Base-by-base conservation (phyloP, 331 rosid genomes). In the Rhamnella rubrinervis region DNA sequence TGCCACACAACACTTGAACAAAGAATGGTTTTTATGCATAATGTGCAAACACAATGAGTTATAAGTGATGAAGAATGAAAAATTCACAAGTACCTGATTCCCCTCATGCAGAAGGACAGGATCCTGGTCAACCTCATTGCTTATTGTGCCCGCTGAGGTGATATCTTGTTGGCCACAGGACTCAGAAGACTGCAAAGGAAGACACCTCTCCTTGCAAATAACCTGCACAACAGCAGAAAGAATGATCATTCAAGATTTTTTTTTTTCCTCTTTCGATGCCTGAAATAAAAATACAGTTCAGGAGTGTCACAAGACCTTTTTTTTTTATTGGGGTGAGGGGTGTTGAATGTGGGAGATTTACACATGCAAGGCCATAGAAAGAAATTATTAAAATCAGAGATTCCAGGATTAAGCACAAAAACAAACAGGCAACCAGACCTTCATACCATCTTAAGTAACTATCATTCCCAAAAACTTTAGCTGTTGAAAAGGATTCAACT, bases 151-250 rank as follows among this genome's bases (percentile, higher is more conserved):
- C 44, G 56, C 53, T 40, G 73, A 52, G 59, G 18, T 62, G 40
- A 50, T 55, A 62, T 71, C 71, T 59, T 49, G 38, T 67, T 71
- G 66, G 44, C 59, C 75, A n/a, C 46, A 40, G 52, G 47, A 62
- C 75, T 72, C 72, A 41, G 50, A 64, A 46, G 73, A 37, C 52
- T 68, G 73, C 39, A 64, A 26, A 41, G 20, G 35, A 72, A 63
- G 63, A 60, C 79, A 66, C 51, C 67, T 76, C 65, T 72, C 73
- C 81, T 65, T 76, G 55, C 64, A 64, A 15, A 65, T 61, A 35
- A 81, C 82, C 85, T 77, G 70, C 57, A 70, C 47, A 44, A 37
- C 14, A 47, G 71, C 65, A 67, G 39, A 38, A 31, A 63, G 47
- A 20, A 23, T 59, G 63, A 65, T 5, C 53, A 50, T 23, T 28